Evolutionary conservation across 768 basidiomycete species (phyloP).

Genomic region (Sutorius australiensis): DNA sequence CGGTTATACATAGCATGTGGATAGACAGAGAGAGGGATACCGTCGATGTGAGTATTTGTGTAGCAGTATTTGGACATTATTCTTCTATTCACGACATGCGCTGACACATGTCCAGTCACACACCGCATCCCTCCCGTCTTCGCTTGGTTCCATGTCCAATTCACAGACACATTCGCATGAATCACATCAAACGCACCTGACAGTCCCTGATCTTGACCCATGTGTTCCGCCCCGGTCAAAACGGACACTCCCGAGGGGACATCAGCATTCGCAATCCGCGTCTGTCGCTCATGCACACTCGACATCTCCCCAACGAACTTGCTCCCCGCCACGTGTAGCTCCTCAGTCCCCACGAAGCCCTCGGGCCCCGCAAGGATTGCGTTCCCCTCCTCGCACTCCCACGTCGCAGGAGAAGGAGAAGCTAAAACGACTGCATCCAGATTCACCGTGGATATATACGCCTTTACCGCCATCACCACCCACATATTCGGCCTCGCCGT

Average conservation of each 20-base stretch:
- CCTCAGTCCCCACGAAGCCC: constrained; percentile 15
- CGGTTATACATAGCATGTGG: constrained; percentile 39
- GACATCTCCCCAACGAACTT: constrained; percentile 4
- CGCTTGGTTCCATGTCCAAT: constrained; percentile 28
- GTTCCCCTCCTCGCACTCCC: constrained; percentile 24
- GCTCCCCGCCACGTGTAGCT: constrained; percentile 4
- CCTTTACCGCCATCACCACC: constrained; percentile 31
- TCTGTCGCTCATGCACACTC: constrained; percentile 9
- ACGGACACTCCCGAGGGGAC: background rate
- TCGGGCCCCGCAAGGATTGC: constrained; percentile 12
- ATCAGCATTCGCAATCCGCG: constrained; percentile 13
- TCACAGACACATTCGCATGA: constrained; percentile 22
- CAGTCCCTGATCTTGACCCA: constrained; percentile 21
- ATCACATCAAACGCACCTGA: constrained; percentile 24
- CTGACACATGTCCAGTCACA: constrained; percentile 24
- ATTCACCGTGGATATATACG: constrained; percentile 29
- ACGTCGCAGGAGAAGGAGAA: constrained; percentile 12
- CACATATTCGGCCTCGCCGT: constrained; percentile 28
- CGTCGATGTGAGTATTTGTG: constrained; percentile 21
- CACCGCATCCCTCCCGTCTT: constrained; percentile 26
- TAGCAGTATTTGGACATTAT: constrained; percentile 1
- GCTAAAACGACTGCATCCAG: constrained; percentile 8
- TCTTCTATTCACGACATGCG: constrained; percentile 13
- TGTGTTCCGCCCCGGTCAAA: constrained; percentile 5
- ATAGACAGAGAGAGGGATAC: constrained; percentile 22